A percentile compares a stretch with the other conserved stretches of the same genome.
phyloP scores from a whole-genome alignment of 495 filamentous ascomycete species.

The Friedmanniomyces simplex region DNA sequence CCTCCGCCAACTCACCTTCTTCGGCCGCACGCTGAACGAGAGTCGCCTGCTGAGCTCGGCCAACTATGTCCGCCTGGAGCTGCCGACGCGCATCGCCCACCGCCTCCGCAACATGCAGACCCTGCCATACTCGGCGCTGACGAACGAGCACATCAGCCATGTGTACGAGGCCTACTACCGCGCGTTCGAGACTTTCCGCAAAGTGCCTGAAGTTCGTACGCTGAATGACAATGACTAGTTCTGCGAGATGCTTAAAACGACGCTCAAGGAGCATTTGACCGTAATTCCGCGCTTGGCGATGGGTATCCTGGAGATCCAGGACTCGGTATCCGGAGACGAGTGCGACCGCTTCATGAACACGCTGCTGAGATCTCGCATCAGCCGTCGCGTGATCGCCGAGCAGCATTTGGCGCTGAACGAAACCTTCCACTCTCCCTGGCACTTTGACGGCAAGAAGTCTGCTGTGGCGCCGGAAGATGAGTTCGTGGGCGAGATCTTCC shows the following conservation, averaged over 20 bases:
- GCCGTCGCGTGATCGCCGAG: conserved; percentile 90
- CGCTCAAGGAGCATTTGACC: conserved; percentile 75
- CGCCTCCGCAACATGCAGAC: conserved; percentile 96
- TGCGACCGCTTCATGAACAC: conserved; percentile 95
- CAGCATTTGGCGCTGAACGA: conserved; percentile 95
- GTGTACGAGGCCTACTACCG: conserved; percentile 96
- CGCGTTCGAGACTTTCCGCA: conserved; percentile 83
- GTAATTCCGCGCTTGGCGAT: conserved; percentile 91
- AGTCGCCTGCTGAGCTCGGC: conserved; percentile 81
- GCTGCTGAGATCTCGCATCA: conserved; percentile 84
- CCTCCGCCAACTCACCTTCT: conserved; percentile 87
- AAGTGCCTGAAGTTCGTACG: conserved; percentile 69
- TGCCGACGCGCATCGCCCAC: conserved; percentile 77
- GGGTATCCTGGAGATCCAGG: conserved; percentile 81
- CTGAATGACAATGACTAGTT: conserved; percentile 85
- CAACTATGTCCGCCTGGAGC: conserved; percentile 92
- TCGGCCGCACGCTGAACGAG: conserved; percentile 84
- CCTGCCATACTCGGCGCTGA: conserved; percentile 88
- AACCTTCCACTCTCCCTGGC: conserved; percentile 86
- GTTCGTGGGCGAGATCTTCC: conserved; percentile 90
- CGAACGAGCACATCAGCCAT: conserved; percentile 84
- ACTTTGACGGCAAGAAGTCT: conserved; percentile 59
- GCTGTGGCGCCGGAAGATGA: conserved; percentile 53
- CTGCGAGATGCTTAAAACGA: conserved; percentile 69
- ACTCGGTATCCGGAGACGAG: conserved; percentile 62